Percentiles rank a stretch among this genome's conserved stretches.
These are phyloP conservation scores for Chlamydomonas sp. DNA, from an alignment of 139 green algal genomes.

Conservation along the genomic window DNA sequence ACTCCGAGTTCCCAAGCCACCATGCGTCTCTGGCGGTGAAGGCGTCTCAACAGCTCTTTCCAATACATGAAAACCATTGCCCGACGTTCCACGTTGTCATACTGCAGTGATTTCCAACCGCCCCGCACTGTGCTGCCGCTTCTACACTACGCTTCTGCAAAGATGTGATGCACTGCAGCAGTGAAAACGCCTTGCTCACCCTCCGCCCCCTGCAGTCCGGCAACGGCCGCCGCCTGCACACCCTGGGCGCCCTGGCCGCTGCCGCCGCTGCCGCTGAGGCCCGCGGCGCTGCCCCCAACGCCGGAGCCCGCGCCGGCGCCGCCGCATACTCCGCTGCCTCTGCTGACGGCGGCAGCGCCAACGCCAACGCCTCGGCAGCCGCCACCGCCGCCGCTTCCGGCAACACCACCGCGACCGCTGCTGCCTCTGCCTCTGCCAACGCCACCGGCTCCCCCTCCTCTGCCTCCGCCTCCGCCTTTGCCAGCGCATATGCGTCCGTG, in stretches of 20 bases:
- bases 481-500: not conserved
- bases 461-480: not conserved
- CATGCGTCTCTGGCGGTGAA: too few relatives aligned
- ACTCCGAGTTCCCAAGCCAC: too few relatives aligned
- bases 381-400: not conserved
- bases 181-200: not conserved
- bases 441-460: too few relatives aligned
- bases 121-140: not conserved
- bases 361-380: not conserved
- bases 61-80: too few relatives aligned
- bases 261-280: not conserved
- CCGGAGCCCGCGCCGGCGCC: not conserved
- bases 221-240: not conserved
- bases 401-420: not conserved
- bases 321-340: not conserved
- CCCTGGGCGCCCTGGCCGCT: not conserved
- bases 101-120: too few relatives aligned
- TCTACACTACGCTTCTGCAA: not conserved
- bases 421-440: not conserved
- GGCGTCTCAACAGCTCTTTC: too few relatives aligned
- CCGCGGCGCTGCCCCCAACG: not conserved
- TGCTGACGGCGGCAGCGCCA: too few relatives aligned
- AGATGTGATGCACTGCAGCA: not conserved
- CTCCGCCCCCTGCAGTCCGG: not conserved
- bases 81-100: too few relatives aligned